Percentiles rank a stretch among this genome's conserved stretches.
These are phyloP conservation scores for Pseudogymnoascus sp. DNA, from an alignment of 2,329 filamentous ascomycete species.

Conservation along the genomic window DNA sequence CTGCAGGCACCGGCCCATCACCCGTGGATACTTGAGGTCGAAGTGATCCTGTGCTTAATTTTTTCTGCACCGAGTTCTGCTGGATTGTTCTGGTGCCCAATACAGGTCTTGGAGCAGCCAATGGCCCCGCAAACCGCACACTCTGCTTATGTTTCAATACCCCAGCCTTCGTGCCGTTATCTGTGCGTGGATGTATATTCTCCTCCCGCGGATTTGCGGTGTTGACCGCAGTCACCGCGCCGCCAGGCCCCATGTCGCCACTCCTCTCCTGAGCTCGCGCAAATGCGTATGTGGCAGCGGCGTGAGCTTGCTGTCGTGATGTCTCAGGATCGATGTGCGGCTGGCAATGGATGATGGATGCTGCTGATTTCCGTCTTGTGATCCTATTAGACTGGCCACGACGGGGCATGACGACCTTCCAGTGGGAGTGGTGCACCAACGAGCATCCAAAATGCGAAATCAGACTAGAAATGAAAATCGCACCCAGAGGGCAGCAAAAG, in stretches of 20 bases:
- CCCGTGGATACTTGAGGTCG: slow-evolving; percentile 23
- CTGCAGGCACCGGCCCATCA: slow-evolving; percentile 21
- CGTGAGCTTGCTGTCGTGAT: slow-evolving; percentile 50
- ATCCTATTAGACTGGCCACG: slow-evolving; percentile 30
- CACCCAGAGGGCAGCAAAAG: background rate
- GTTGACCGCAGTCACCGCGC: slow-evolving; percentile 14
- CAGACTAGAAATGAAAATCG: background rate
- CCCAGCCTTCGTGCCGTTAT: background rate
- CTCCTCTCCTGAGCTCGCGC: slow-evolving; percentile 38
- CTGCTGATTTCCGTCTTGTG: slow-evolving; percentile 41
- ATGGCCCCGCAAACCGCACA: slow-evolving; percentile 38
- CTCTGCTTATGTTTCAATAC: slow-evolving; percentile 41
- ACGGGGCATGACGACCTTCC: slow-evolving; percentile 19
- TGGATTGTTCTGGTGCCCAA: slow-evolving; percentile 18
- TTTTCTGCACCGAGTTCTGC: slow-evolving; percentile 13
- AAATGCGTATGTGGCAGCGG: slow-evolving; percentile 54
- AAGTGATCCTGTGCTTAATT: slow-evolving; percentile 17
- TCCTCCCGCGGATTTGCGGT: slow-evolving; percentile 10
- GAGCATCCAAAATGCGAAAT: background rate
- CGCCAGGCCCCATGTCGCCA: slow-evolving; percentile 29
- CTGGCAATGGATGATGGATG: slow-evolving; percentile 37
- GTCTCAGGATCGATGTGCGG: slow-evolving; percentile 40
- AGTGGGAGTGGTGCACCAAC: background rate
- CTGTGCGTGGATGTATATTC: slow-evolving; percentile 14
- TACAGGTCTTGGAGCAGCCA: slow-evolving; percentile 20